Conservation (phyloP, 768 basidiomycete genomes). For the Mrakia hoshinonis region DNA sequence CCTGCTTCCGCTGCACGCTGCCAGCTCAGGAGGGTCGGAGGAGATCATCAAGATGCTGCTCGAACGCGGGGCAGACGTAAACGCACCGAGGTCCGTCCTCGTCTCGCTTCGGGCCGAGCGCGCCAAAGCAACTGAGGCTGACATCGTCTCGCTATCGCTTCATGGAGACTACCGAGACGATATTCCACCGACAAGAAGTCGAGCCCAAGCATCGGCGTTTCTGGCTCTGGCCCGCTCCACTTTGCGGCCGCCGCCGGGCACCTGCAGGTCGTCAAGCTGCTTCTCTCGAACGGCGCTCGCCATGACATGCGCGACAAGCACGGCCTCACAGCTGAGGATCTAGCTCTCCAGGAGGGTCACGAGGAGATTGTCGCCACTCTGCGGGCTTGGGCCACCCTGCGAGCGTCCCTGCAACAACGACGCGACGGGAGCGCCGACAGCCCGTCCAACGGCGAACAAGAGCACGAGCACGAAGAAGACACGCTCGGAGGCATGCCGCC, state of each 20-base stretch:
- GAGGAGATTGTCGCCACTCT: slow-evolving; percentile 66
- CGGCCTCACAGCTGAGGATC: slow-evolving; percentile 73
- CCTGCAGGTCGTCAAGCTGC: slow-evolving; percentile 60
- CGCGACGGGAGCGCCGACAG: background rate
- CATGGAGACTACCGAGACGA: slow-evolving; percentile 40
- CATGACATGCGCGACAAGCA: slow-evolving; percentile 80
- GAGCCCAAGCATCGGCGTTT: slow-evolving; percentile 38
- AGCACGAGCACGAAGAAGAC: background rate
- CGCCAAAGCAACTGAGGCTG: slow-evolving; percentile 47
- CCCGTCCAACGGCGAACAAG: background rate
- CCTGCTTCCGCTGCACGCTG: slow-evolving; percentile 92
- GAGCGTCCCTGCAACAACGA: slow-evolving; percentile 4
- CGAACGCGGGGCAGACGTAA: slow-evolving; percentile 93
- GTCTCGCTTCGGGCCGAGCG: slow-evolving; percentile 23
- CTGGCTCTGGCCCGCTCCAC: slow-evolving; percentile 80
- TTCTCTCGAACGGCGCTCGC: slow-evolving; percentile 76
- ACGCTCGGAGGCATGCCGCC: background rate
- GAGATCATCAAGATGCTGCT: slow-evolving; percentile 80
- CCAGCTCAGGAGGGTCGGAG: slow-evolving; percentile 80
- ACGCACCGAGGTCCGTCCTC: slow-evolving; percentile 69
- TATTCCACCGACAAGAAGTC: slow-evolving; percentile 43
- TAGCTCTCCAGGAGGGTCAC: slow-evolving; percentile 74
- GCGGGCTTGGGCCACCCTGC: slow-evolving; percentile 48
- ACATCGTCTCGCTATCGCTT: slow-evolving; percentile 40
- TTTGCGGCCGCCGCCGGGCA: slow-evolving; percentile 96